Evolutionary conservation across 129 eudicot genomes (phyloP).

Genomic region (Pittosporum tobira): DNA sequence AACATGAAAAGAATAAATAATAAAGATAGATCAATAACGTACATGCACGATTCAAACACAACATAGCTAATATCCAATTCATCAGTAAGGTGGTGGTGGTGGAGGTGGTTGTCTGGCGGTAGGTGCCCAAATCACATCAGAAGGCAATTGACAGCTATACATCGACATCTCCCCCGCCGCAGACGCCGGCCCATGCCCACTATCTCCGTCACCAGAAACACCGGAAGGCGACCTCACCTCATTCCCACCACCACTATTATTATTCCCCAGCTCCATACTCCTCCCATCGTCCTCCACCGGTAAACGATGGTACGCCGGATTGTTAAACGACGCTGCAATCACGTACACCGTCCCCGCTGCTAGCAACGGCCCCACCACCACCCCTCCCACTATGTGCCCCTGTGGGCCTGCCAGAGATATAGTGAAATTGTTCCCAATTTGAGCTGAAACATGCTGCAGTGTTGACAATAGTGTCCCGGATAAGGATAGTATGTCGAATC

Average conservation of each 20-base stretch:
- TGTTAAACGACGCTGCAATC: constrained; percentile 52
- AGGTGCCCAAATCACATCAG: constrained; percentile 76
- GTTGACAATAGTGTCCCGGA: constrained; percentile 47
- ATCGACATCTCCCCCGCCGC: constrained; percentile 30
- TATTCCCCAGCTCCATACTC: constrained; percentile 7
- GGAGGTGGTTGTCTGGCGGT: constrained; percentile 48
- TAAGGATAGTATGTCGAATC: constrained; percentile 53
- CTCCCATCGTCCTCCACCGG: constrained; percentile 27
- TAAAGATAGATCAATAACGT: not conserved
- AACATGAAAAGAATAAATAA: not conserved
- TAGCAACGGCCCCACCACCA: constrained; percentile 44
- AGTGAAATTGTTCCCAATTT: constrained; percentile 35
- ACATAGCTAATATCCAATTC: not conserved
- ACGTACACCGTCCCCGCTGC: constrained; percentile 56
- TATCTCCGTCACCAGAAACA: constrained; percentile 27
- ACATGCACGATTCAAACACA: not conserved
- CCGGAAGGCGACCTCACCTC: constrained; percentile 22
- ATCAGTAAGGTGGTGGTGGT: constrained; percentile 43
- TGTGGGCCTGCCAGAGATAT: constrained; percentile 64
- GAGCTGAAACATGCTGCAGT: constrained; percentile 4
- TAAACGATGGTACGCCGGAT: constrained; percentile 46
- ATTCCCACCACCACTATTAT: constrained; percentile 15
- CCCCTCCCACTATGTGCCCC: constrained; percentile 74
- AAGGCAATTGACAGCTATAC: constrained; percentile 38
- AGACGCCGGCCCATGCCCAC: constrained; percentile 16